Conservation (phyloP, 1,284 basidiomycete species). For the Wolfiporia cocos region DNA sequence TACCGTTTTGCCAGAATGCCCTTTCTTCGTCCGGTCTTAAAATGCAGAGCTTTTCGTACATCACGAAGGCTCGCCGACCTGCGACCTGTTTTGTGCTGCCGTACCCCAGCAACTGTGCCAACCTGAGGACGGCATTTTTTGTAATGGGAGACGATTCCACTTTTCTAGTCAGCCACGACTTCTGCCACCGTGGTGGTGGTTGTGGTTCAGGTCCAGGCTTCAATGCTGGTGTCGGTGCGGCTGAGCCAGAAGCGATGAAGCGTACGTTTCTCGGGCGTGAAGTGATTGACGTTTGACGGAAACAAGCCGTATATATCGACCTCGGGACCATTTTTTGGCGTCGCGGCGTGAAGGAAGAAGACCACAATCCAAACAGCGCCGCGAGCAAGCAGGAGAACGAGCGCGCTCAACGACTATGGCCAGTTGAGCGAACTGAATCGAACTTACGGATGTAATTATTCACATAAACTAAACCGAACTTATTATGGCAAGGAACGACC, state of each 20-base stretch:
- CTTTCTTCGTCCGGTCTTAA: constrained; percentile 52
- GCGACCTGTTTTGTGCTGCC: constrained; percentile 56
- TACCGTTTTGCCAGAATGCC: constrained; percentile 65
- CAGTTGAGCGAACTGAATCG: too few species aligned
- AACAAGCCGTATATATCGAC: too few species aligned
- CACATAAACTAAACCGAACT: too few species aligned
- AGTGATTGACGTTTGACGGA: too few species aligned
- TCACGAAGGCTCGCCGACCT: constrained; percentile 45
- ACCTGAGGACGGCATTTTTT: constrained; percentile 40
- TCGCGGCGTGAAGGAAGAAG: too few species aligned
- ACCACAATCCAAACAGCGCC: too few species aligned
- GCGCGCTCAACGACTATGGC: too few species aligned
- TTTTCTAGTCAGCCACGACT: constrained; percentile 53
- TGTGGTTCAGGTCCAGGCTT: background rate
- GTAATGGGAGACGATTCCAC: constrained; percentile 47
- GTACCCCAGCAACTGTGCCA: constrained; percentile 55
- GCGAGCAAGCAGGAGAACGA: too few species aligned
- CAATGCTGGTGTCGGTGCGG: background rate
- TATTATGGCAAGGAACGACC: too few species aligned
- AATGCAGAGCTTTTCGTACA: constrained; percentile 58
- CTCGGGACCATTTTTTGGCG: too few species aligned
- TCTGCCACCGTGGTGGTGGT: background rate
- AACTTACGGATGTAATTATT: too few species aligned
- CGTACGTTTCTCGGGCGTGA: too few species aligned
- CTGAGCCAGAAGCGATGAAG: background rate